Evolutionary conservation across 169 alveolate species (phyloP), one percentile per base, ranked within the genome.

Genomic region (Prorocentrum cordatum): DNA sequence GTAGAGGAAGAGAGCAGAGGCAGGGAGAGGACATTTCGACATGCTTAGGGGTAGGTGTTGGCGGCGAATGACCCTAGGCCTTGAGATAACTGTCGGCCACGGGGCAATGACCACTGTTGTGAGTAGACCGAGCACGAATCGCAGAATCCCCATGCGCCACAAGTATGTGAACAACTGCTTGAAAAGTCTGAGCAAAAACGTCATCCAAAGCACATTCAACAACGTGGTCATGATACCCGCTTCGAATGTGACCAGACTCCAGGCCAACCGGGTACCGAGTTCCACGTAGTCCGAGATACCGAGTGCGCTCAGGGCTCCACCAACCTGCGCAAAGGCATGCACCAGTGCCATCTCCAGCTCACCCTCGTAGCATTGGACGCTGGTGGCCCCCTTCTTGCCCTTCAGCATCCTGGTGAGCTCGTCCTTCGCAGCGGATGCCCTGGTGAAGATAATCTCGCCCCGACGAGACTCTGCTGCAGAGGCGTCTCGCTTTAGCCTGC

Each of bases 101-200:
- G 86, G 86, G 9, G 72, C 86, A 24, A 75, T 75, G 62, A 75
- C 59, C 71, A 75, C 86, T 2, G 86, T 75, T 1, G 86, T 75
- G 27, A 75, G 18, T 31, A 75, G 54, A 45, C 86, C 86, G 35
- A 75, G 39, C 42, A 64, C 86, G 32, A 75, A 75, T 5, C 86
- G 71, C 27, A 75, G 38, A 16, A 75, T 75, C 72, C 86, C 86
- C 86, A 75, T 75, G 59, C 86, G 86, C 86, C 86, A 75, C 35
- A 75, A 33, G 27, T 75, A 75, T 71, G 72, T 42, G 54, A 42
- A 9, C 9, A 42, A 42, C 54, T 42, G n/a, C 16, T 42, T 42
- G 16, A 9, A 42, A 9, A 42, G 54, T 42, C 54, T 16, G n/a
- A 42, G 16, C 16, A 9, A 42, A 9, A 42, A 42, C 54, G 16